A percentile compares a stretch with the other conserved stretches of the same genome.
phyloP scores from a whole-genome alignment of 2,329 filamentous ascomycete species.

The Pyrenophora seminiperda region DNA sequence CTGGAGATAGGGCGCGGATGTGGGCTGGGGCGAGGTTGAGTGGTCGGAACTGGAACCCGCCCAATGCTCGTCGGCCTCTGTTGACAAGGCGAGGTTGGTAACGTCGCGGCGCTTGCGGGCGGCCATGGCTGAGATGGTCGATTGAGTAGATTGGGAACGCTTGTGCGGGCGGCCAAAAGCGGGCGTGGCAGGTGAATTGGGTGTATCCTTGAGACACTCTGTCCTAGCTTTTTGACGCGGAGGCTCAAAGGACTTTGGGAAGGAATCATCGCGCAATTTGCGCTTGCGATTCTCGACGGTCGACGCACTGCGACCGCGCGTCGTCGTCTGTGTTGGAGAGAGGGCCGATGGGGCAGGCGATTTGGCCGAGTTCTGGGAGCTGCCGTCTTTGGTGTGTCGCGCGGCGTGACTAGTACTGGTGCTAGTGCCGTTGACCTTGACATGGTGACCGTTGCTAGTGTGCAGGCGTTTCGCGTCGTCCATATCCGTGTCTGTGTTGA shows the following conservation, averaged over 20 bases:
- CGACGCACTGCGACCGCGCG: conserved; percentile 46
- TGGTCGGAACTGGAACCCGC: conserved; percentile 46
- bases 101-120: conserved; percentile 45
- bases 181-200: conserved; percentile 42
- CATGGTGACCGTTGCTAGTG: conserved; percentile 35
- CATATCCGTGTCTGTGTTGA: conserved; percentile 32
- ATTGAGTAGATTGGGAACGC: conserved; percentile 48
- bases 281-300: conserved; percentile 49
- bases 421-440: conserved; percentile 38
- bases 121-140: conserved; percentile 33
- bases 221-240: conserved; percentile 49
- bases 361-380: conserved; percentile 39
- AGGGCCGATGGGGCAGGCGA: conserved; percentile 33
- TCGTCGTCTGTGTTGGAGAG: conserved; percentile 34
- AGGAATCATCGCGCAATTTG: conserved; percentile 47
- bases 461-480: conserved; percentile 34
- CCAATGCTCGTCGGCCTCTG: conserved; percentile 36
- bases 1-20: conserved; percentile 33
- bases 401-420: conserved; percentile 39
- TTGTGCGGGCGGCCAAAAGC: conserved; percentile 45
- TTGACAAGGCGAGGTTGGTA: conserved; percentile 36
- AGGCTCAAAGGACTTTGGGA: conserved; percentile 44
- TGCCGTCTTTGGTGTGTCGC: conserved; percentile 38
- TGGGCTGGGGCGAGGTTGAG: conserved; percentile 44
- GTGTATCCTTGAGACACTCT: conserved; percentile 41